phyloP scores from a whole-genome alignment of 2,329 filamentous ascomycete genomes.

The Alternaria triticina region DNA sequence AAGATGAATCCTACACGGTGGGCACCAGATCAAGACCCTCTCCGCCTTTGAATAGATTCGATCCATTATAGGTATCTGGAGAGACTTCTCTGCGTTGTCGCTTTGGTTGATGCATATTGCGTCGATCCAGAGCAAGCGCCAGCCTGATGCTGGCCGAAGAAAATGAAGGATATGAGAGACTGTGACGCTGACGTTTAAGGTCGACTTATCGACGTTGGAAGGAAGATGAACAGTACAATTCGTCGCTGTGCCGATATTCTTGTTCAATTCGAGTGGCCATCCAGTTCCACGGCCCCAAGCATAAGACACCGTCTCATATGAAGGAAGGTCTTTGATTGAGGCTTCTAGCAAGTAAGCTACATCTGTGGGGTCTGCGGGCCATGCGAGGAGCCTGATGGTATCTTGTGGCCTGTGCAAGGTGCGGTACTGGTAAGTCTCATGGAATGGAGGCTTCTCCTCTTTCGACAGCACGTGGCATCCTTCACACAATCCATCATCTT shows the following conservation, averaged over 20 bases:
- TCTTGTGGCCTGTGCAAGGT: background rate
- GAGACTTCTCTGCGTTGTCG: background rate
- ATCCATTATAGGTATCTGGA: background rate
- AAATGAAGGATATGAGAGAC: background rate
- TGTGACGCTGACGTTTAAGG: background rate
- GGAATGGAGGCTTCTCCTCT: background rate
- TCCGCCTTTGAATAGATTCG: background rate
- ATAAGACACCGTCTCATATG: background rate
- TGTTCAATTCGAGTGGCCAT: background rate
- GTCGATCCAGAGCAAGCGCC: background rate
- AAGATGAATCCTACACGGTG: background rate
- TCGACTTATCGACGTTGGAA: background rate
- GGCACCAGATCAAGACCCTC: background rate
- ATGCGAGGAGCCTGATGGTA: background rate
- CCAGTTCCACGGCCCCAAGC: background rate
- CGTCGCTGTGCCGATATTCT: background rate
- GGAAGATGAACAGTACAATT: background rate
- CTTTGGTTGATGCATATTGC: background rate
- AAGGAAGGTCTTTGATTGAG: rapidly evolving
- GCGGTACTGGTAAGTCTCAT: background rate
- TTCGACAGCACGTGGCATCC: background rate
- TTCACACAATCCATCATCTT: background rate
- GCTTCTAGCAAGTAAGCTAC: background rate
- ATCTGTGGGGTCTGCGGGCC: background rate
- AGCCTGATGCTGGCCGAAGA: background rate